These are phyloP conservation scores for Cryphonectria carpinicola DNA, from an alignment of 2,329 filamentous ascomycete species.

Conservation along the genomic window DNA sequence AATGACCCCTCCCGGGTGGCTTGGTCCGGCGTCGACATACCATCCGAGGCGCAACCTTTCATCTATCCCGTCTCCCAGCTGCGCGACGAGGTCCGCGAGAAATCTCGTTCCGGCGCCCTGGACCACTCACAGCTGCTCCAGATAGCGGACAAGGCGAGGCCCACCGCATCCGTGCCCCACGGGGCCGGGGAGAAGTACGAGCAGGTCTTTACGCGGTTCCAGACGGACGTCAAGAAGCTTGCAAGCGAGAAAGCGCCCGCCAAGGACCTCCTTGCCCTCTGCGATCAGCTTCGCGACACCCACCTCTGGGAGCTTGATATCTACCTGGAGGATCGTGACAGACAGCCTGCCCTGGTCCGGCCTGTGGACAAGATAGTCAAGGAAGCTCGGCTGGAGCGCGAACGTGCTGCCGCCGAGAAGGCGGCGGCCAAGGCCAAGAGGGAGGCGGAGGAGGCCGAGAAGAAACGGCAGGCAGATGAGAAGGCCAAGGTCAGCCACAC, in stretches of 20 bases:
- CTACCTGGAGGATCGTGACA: slow-evolving; percentile 70
- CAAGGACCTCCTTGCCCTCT: slow-evolving; percentile 66
- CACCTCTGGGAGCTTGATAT: slow-evolving; percentile 69
- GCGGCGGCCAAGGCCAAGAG: slow-evolving; percentile 43
- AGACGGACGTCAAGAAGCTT: slow-evolving; percentile 48
- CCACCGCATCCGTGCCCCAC: slow-evolving; percentile 20
- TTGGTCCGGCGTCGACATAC: slow-evolving; percentile 69
- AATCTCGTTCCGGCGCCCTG: slow-evolving; percentile 45
- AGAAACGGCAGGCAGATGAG: slow-evolving; percentile 44
- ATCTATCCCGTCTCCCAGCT: slow-evolving; percentile 57
- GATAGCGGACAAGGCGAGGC: slow-evolving; percentile 30
- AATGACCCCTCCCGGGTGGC: slow-evolving; percentile 53
- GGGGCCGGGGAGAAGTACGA: slow-evolving; percentile 33
- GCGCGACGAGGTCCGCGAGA: slow-evolving; percentile 40
- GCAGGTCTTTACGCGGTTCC: slow-evolving; percentile 40
- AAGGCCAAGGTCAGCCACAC: slow-evolving; percentile 37
- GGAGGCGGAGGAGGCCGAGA: slow-evolving; percentile 44
- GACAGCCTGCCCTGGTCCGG: slow-evolving; percentile 63
- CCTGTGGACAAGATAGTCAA: slow-evolving; percentile 64
- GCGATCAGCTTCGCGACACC: slow-evolving; percentile 66
- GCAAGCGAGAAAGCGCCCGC: slow-evolving; percentile 49
- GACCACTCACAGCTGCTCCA: slow-evolving; percentile 33
- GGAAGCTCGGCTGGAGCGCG: slow-evolving; percentile 57
- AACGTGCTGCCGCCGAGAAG: slow-evolving; percentile 54
- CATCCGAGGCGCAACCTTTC: slow-evolving; percentile 60